Evolutionary conservation across 495 filamentous ascomycete genomes (phyloP).

Genomic region (Clavariopsis aquatica): DNA sequence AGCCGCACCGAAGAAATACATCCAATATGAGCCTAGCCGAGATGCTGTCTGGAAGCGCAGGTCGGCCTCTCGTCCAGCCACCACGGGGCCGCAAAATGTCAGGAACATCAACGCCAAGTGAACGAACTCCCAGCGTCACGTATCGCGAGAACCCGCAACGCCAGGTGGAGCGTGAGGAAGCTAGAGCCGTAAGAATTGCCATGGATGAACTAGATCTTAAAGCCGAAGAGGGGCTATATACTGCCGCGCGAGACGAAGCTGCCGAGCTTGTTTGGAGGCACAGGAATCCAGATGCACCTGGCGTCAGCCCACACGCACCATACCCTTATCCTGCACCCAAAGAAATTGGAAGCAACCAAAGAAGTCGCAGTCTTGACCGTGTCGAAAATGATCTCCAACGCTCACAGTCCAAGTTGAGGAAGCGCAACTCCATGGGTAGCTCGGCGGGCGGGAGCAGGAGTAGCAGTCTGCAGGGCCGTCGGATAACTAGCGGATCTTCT

Average conservation of each 20-base stretch:
- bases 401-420: conserved; percentile 30
- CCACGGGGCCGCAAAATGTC: conserved; percentile 28
- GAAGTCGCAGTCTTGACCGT: conserved; percentile 59
- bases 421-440: conserved; percentile 34
- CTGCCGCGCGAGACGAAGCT: conserved; percentile 81
- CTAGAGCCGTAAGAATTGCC: conserved; percentile 71
- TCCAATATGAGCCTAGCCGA: conserved; percentile 37
- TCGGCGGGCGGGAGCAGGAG: conserved; percentile 30
- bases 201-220: conserved; percentile 76
- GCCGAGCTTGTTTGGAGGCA: conserved; percentile 86
- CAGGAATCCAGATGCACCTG: conserved; percentile 62
- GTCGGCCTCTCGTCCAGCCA: conserved; percentile 32
- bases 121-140: conserved; percentile 45
- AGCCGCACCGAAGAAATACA: conserved; percentile 28
- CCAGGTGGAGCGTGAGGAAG: conserved; percentile 87
- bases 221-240: conserved; percentile 68
- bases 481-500: conserved; percentile 38
- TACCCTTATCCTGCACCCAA: conserved; percentile 63
- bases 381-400: conserved; percentile 48
- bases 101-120: conserved; percentile 10
- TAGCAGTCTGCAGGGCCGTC: conserved; percentile 33
- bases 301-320: conserved; percentile 59
- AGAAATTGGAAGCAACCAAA: conserved; percentile 62
- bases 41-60: conserved; percentile 16
- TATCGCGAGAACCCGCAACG: conserved; percentile 80